Evolutionary conservation across 768 basidiomycete species (phyloP).

Genomic region (Suillus subaureus): DNA sequence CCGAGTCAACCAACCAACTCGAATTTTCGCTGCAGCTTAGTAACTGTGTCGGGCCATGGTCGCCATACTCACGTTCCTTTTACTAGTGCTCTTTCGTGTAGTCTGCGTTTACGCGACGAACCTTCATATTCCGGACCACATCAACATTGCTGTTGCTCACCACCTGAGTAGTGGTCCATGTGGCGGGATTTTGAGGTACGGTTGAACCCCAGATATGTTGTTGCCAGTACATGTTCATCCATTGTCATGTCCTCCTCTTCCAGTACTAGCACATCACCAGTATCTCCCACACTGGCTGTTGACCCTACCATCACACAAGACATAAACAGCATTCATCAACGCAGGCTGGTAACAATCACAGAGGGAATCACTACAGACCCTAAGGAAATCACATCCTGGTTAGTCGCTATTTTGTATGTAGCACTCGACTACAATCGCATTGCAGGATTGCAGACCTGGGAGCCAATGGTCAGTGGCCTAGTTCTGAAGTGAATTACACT

Average conservation of each 20-base stretch:
- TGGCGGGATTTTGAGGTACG: not conserved
- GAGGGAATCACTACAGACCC: conserved; percentile 36
- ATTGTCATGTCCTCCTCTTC: not conserved
- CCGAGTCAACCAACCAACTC: not conserved
- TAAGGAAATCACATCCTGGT: conserved; percentile 27
- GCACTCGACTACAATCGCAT: not conserved
- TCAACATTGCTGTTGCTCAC: not conserved
- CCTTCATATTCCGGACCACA: not conserved
- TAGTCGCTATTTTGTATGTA: conserved; percentile 8
- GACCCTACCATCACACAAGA: conserved; percentile 29
- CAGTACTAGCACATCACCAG: not conserved
- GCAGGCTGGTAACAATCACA: conserved; percentile 46
- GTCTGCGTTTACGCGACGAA: not conserved
- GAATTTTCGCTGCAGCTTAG: not conserved
- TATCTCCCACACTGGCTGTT: conserved; percentile 5
- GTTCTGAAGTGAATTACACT: conserved; percentile 58
- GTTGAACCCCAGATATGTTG: not conserved
- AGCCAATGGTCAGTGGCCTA: conserved; percentile 55
- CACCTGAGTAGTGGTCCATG: not conserved
- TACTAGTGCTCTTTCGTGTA: not conserved
- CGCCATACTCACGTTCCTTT: not conserved
- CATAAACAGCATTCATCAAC: conserved; percentile 36
- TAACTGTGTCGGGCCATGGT: not conserved
- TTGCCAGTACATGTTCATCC: not conserved
- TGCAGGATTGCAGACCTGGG: conserved; percentile 50